Conservation (phyloP, 352 stramenopile species). For the Peronospora tabacina region DNA sequence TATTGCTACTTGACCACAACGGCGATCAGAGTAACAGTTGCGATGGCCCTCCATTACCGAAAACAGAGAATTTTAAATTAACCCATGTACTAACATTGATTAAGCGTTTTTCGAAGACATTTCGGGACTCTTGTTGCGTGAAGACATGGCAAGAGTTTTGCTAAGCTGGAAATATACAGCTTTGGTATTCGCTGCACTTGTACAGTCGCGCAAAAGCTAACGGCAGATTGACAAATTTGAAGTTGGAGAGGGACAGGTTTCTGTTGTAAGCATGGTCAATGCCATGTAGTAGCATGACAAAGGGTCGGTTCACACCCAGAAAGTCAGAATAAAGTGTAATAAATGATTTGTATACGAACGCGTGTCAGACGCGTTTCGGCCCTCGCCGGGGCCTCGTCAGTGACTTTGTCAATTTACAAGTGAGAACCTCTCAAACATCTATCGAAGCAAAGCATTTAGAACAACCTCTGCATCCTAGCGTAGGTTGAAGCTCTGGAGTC, state of each 20-base stretch:
- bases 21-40: slow-evolving; percentile 59
- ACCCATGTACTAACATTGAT: slow-evolving; percentile 75
- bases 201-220: slow-evolving; percentile 47
- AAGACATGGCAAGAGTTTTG: slow-evolving; percentile 37
- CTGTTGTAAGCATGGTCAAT: slow-evolving; percentile 11
- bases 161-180: slow-evolving; percentile 46
- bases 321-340: too few species aligned
- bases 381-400: too few species aligned
- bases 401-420: too few species aligned
- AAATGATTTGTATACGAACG: too few species aligned
- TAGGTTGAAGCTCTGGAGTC: slow-evolving; percentile 22
- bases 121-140: slow-evolving; percentile 41
- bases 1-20: slow-evolving; percentile 66
- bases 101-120: slow-evolving; percentile 73
- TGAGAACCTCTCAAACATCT: too few species aligned
- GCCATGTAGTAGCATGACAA: too few species aligned
- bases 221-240: slow-evolving; percentile 71
- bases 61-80: slow-evolving; percentile 78
- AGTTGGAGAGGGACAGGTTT: slow-evolving; percentile 39
- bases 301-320: too few species aligned
- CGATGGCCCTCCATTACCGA: slow-evolving; percentile 72
- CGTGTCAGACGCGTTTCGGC: too few species aligned
- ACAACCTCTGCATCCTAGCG: too few species aligned
- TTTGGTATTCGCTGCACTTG: slow-evolving; percentile 38
- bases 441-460: too few species aligned